Evolutionary conservation across 177 flowering plant species (phyloP).

Genomic region (Tripterygium wilfordii): DNA sequence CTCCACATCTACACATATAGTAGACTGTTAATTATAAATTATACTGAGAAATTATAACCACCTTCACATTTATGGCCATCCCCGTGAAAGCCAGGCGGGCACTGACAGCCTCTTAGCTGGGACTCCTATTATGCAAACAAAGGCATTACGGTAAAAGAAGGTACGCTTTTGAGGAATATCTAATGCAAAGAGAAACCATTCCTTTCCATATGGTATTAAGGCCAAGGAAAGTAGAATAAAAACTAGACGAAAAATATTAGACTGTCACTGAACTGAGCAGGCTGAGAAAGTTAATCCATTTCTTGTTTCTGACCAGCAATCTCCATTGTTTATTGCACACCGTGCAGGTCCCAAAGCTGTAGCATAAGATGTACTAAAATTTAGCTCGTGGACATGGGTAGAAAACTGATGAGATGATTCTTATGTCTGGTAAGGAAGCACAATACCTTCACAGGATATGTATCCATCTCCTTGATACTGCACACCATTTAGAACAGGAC

Average conservation of each 20-base stretch:
- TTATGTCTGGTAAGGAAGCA: background rate
- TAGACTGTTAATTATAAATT: conserved; percentile 1
- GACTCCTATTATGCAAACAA: conserved; percentile 30
- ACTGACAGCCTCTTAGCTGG: conserved; percentile 57
- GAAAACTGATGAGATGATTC: no score
- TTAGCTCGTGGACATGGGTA: background rate
- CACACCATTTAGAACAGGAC: conserved; percentile 76
- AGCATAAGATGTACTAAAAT: conserved; percentile 3
- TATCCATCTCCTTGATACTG: conserved; percentile 92
- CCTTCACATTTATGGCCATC: conserved; percentile 90
- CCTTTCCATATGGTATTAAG: no score
- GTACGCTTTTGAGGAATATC: no score
- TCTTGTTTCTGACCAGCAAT: conserved; percentile 81
- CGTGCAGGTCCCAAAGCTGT: conserved; percentile 86
- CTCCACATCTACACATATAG: no score
- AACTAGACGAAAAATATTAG: conserved; percentile 2
- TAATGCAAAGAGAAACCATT: no score
- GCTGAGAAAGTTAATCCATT: conserved; percentile 65
- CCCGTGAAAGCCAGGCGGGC: conserved; percentile 77
- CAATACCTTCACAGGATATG: conserved; percentile 61
- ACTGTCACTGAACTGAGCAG: conserved; percentile 65
- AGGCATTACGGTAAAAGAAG: background rate
- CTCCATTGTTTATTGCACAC: conserved; percentile 77
- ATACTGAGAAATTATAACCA: conserved; percentile 13
- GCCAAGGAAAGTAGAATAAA: conserved; percentile 4